Evolutionary conservation across 169 alveolate species (phyloP).

Genomic region (Plasmodium yoelii): DNA sequence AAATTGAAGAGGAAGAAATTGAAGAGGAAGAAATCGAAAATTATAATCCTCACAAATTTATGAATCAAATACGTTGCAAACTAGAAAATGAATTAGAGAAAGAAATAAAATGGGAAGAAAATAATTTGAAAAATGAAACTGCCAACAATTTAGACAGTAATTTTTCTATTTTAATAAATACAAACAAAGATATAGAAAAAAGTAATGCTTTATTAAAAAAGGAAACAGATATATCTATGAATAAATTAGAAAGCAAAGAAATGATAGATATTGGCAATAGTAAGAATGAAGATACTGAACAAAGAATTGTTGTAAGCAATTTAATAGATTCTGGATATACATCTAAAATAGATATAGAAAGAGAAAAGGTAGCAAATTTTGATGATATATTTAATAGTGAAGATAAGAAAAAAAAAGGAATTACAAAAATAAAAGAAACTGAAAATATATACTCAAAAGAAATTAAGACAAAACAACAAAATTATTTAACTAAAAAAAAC

Average conservation of each 20-base stretch:
- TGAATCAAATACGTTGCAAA: conserved; percentile 7
- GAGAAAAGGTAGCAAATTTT: neutral
- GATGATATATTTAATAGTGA: neutral
- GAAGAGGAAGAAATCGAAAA: conserved; percentile 3
- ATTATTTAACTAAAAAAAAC: neutral
- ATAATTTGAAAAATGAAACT: conserved; percentile 16
- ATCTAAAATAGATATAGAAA: neutral
- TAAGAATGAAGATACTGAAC: too few species aligned
- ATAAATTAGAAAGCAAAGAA: neutral
- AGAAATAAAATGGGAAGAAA: conserved; percentile 27
- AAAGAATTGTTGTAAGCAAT: too few species aligned
- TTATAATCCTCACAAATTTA: neutral
- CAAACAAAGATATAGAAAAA: neutral
- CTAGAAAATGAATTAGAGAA: conserved; percentile 32
- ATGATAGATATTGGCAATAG: too few species aligned
- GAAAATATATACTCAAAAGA: neutral
- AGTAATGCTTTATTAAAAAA: too few species aligned
- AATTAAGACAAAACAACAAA: neutral
- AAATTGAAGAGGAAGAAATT: conserved; percentile 10
- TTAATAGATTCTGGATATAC: neutral
- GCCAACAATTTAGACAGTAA: neutral
- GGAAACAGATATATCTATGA: neutral
- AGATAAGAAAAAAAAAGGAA: neutral
- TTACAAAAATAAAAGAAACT: neutral
- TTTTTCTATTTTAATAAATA: neutral